phyloP scores from a whole-genome alignment of 2,329 filamentous ascomycete genomes.

The Metarhizium album region DNA sequence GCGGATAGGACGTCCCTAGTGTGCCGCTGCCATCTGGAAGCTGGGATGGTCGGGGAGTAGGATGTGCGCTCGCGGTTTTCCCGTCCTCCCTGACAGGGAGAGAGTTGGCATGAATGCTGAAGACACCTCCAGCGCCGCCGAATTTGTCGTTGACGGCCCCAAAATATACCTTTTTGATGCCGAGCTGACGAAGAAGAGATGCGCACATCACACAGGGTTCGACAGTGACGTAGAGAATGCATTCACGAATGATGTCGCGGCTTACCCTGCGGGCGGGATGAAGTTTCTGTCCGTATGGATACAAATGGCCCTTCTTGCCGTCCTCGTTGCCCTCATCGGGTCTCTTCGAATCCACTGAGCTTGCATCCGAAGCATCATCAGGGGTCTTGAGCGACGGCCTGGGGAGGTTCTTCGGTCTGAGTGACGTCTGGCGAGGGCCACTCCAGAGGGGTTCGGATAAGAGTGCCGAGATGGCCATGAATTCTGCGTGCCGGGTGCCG shows the following conservation, averaged over 20 bases:
- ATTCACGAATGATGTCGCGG: constrained; percentile 56
- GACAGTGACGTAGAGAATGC: constrained; percentile 87
- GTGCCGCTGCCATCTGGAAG: constrained; percentile 26
- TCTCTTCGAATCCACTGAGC: constrained; percentile 12
- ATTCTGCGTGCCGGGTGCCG: constrained; percentile 91
- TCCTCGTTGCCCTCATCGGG: constrained; percentile 40
- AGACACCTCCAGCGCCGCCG: constrained; percentile 87
- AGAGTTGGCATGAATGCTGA: constrained; percentile 66
- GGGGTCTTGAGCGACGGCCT: constrained; percentile 1
- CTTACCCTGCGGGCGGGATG: constrained; percentile 47
- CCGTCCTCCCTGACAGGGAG: constrained; percentile 26
- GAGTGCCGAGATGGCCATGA: constrained; percentile 64
- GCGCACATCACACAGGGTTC: constrained; percentile 99
- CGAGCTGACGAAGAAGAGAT: constrained; percentile 77
- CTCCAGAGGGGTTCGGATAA: constrained; percentile 29
- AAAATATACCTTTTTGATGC: constrained; percentile 84
- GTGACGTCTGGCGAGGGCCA: constrained; percentile 20
- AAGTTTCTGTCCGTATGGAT: constrained; percentile 50
- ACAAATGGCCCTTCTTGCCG: constrained; percentile 44
- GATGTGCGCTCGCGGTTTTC: constrained; percentile 29
- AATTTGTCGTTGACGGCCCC: constrained; percentile 95
- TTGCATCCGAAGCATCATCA: constrained; percentile 14
- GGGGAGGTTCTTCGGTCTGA: constrained; percentile 23
- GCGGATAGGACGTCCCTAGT: constrained; percentile 25
- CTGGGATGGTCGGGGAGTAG: constrained; percentile 24